phyloP scores from a whole-genome alignment of 2,329 filamentous ascomycete species.

The Cordyceps cateniannulata region DNA sequence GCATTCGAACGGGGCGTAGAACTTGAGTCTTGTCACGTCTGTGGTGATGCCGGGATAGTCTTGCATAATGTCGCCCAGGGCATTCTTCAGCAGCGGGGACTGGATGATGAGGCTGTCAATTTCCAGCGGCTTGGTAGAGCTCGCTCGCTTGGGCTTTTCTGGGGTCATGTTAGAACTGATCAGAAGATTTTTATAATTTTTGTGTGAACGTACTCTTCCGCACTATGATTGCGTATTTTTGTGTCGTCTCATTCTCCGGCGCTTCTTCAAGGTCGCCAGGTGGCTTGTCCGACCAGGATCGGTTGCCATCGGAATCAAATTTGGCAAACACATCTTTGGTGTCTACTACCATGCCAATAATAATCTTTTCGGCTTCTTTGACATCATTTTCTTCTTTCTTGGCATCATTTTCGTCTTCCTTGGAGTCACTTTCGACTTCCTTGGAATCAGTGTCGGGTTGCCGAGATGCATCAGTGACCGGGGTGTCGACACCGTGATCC shows the following conservation, averaged over 20 bases:
- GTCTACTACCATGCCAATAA: slow-evolving; percentile 31
- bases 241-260: slow-evolving; percentile 55
- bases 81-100: slow-evolving; percentile 51
- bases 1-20: slow-evolving; percentile 53
- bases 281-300: slow-evolving; percentile 49
- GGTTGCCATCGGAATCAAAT: slow-evolving; percentile 40
- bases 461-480: not conserved
- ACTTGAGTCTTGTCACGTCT: slow-evolving; percentile 53
- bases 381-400: too few relatives aligned
- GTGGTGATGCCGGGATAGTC: slow-evolving; percentile 56
- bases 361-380: slow-evolving; percentile 14
- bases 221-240: slow-evolving; percentile 54
- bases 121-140: slow-evolving; percentile 53
- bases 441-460: not conserved
- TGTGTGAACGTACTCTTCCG: slow-evolving; percentile 36
- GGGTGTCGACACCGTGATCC: not conserved
- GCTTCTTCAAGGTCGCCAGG: slow-evolving; percentile 49
- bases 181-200: too few relatives aligned
- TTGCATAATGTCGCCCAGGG: slow-evolving; percentile 47
- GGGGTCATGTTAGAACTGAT: not conserved
- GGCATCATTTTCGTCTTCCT: too few relatives aligned
- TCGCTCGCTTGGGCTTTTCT: slow-evolving; percentile 41
- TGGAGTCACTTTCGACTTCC: too few relatives aligned
- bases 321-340: slow-evolving; percentile 39
- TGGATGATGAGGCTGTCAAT: slow-evolving; percentile 60